Base-by-base conservation (phyloP, 2,329 filamentous ascomycete species). In the Rhytidhysteron rufulum region DNA sequence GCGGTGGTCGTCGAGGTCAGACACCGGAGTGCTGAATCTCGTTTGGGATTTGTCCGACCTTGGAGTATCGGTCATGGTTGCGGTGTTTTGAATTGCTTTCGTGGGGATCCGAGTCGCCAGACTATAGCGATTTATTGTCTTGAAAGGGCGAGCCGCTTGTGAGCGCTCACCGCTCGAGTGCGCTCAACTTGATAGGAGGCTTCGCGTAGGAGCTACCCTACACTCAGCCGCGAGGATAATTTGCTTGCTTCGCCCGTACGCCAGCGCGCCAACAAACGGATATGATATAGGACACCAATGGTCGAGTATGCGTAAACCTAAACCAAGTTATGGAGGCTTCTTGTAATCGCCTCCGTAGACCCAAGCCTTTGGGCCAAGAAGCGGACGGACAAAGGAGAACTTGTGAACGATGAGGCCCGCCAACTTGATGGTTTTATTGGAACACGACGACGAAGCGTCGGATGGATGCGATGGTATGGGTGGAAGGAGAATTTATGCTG, bases 301-400 rank as follows among this genome's bases (percentile, higher is more conserved):
- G 22, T 25, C 34, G 22, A 24, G 44, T 51, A 37, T 47, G 47
- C 43, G 38, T 45, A 38, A 15, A 16, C n/a, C 52, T 54, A 68
- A 67, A 67, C 57, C 76, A 69, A 91, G 73, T 96, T 97, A 97
- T 78, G 91, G 91, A 68, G 93, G 91, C 74, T 95, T 91, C 77
- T 89, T 93, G 78, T 64, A 63, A 51, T 93, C 88, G 76, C 89
- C 87, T 85, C 91, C 90, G 71, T 91, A 91, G 82, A 94, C 89
- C 89, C 89, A 88, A 78, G 83, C 83, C 68, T 83, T 83, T 72
- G 89, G 91, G 78, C 88, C 88, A 69, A 91, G 84, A 75, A 95
- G 87, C 80, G 88, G 90, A 77, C 85, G 85, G 67, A 85, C 77
- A 73, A 85, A 84, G 69, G 82, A 84, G 69, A 86, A 80, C 73